Evolutionary conservation across 176 grass and related monocot species (phyloP), one percentile per base, ranked within the genome.

Genomic region (Urochloa ruziziensis): DNA sequence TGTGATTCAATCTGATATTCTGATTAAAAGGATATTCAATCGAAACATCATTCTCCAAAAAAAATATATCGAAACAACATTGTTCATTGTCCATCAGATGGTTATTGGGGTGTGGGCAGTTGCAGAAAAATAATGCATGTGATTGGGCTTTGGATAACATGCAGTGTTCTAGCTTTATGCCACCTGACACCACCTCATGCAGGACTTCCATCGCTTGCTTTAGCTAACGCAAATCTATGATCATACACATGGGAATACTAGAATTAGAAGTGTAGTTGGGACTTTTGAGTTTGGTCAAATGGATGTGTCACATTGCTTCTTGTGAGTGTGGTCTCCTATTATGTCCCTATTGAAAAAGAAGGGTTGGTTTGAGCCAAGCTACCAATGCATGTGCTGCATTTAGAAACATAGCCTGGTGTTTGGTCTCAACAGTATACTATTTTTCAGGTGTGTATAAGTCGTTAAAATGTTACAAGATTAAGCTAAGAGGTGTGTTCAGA

Each of bases 271-370:
- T 36, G 58, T 40, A 0, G 6, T 40, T 7, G 8, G 62, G 48
- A n/a, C 73, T 48, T 37, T 48, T 37, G 68, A 75, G 62, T 81
- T 81, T 54, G 70, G 77, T 76, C 70, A 81, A 70, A 85, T 63
- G 44, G 43, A 13, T 44, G 27, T 37, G 33, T 75, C 82, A 70
- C 82, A 85, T 70, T 77, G 33, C 2, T 2, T 42, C 58, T 40
- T 57, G 64, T 12, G 25, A 70, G 34, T 28, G 59, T 81, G 69
- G 60, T 75, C n/a, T 78, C 19, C 30, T 84, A 18, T 62, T 61
- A 32, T 69, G 77, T 85, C 61, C 77, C 62, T 42, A 35, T 51
- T 61, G 48, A 67, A 75, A 34, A 48, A 4, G 32, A 68, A 84
- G 8, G 15, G 69, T 62, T n/a, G 62, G 77, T 69, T 69, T 42